A percentile compares a stretch with the other conserved stretches of the same genome.
phyloP scores from a whole-genome alignment of 2,329 filamentous ascomycete species.

The Exophiala sideris region DNA sequence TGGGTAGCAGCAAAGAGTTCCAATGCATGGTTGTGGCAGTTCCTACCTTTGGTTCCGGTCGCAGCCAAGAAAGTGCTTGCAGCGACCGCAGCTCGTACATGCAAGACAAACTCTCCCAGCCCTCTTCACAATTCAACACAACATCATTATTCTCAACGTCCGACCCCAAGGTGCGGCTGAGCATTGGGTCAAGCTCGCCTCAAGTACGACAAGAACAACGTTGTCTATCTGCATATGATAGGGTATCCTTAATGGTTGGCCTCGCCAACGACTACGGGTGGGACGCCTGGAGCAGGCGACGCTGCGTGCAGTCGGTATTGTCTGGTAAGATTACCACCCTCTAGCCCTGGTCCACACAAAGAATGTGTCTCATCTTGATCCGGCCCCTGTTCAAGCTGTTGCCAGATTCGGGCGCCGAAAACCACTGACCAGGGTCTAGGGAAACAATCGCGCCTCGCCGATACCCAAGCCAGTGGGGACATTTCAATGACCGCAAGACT shows the following conservation, averaged over 20 bases:
- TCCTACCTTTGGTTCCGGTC: background rate
- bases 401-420: conserved; percentile 28
- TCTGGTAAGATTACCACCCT: conserved; percentile 18
- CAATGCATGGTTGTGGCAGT: background rate
- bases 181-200: background rate
- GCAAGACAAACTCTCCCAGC: background rate
- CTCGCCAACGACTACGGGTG: background rate
- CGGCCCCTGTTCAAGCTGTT: conserved; percentile 11
- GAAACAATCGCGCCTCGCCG: conserved; percentile 10
- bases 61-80: background rate
- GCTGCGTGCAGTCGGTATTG: conserved; percentile 3
- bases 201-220: background rate
- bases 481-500: conserved; percentile 24
- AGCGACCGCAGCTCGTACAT: background rate
- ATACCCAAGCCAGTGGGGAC: conserved; percentile 14
- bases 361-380: conserved; percentile 17
- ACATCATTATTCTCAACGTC: background rate
- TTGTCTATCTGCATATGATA: background rate
- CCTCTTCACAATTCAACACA: background rate
- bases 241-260: background rate
- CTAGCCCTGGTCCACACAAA: background rate
- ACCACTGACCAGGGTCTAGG: conserved; percentile 13
- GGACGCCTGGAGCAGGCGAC: conserved; percentile 1
- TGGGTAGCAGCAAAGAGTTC: no score
- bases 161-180: conserved; percentile 5